Conservation (phyloP, 2,329 filamentous ascomycete genomes). For the Fusarium dlaminii region DNA sequence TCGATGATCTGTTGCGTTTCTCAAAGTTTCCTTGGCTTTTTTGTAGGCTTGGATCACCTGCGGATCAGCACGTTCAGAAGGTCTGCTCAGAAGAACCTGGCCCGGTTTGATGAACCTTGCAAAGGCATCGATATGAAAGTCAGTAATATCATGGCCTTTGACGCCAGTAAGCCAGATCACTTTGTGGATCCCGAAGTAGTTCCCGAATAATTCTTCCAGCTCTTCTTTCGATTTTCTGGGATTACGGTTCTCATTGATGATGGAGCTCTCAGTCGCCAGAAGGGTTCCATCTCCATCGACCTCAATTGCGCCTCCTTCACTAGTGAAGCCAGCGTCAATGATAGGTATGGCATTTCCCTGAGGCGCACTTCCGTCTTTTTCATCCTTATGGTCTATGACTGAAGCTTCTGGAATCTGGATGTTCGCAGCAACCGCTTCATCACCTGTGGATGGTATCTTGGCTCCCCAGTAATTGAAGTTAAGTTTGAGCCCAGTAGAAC, state of each 20-base stretch:
- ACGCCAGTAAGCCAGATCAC: conserved; percentile 44
- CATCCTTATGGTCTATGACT: background rate
- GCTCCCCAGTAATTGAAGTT: conserved; percentile 46
- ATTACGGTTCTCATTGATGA: conserved; percentile 45
- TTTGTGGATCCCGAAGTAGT: conserved; percentile 38
- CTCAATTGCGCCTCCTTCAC: conserved; percentile 43
- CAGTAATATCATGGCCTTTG: conserved; percentile 38
- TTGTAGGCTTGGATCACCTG: conserved; percentile 33
- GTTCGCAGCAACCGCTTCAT: conserved; percentile 19
- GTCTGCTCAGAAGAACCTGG: conserved; percentile 35
- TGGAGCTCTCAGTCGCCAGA: conserved; percentile 42
- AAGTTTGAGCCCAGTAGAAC: conserved; percentile 31
- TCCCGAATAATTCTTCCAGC: conserved; percentile 35
- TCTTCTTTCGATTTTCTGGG: conserved; percentile 25
- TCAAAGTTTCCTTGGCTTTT: conserved; percentile 34
- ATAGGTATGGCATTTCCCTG: background rate
- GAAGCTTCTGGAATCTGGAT: background rate
- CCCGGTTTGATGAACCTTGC: conserved; percentile 41
- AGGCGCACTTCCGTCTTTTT: background rate
- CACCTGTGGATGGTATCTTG: conserved; percentile 18
- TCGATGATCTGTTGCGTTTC: conserved; percentile 22
- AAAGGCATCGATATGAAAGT: conserved; percentile 44
- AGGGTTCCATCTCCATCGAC: conserved; percentile 45
- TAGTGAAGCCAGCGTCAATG: conserved; percentile 13
- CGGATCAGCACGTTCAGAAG: conserved; percentile 1